These are phyloP conservation scores for Colletotrichum orchidophilum DNA, from an alignment of 2,329 filamentous ascomycete genomes.

Conservation along the genomic window DNA sequence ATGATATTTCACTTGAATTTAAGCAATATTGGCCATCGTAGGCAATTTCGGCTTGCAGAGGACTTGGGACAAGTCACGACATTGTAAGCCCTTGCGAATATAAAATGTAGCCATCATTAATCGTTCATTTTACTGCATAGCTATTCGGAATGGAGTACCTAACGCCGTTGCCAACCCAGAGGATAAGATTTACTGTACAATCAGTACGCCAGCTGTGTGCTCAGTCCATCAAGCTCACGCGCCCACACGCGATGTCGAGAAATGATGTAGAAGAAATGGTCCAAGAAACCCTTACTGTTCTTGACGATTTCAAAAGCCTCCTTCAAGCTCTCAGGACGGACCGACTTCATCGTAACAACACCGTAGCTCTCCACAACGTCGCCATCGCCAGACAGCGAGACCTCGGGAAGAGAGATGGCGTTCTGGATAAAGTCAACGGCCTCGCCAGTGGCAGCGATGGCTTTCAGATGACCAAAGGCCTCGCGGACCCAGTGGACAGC, in stretches of 20 bases:
- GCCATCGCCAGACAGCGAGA: conserved; percentile 53
- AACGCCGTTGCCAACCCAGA: too few species aligned
- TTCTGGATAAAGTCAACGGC: conserved; percentile 69
- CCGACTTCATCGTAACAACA: conserved; percentile 73
- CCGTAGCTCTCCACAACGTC: conserved; percentile 76
- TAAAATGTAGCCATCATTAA: not conserved
- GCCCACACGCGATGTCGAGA: conserved; percentile 79
- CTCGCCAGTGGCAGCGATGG: conserved; percentile 80
- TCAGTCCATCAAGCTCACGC: conserved; percentile 77
- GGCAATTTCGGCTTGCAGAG: not conserved
- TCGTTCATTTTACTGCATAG: not conserved
- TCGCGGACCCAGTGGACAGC: conserved; percentile 82
- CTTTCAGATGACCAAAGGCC: conserved; percentile 83
- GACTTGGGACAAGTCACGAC: not conserved
- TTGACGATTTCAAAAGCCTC: conserved; percentile 72
- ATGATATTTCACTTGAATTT: too few species aligned
- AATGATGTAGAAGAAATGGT: conserved; percentile 75
- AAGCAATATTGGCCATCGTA: too few species aligned
- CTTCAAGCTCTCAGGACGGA: conserved; percentile 65
- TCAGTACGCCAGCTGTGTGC: conserved; percentile 74
- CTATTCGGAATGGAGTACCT: not conserved
- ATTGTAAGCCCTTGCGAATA: not conserved
- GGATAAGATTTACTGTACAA: too few species aligned
- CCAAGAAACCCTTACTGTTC: conserved; percentile 74
- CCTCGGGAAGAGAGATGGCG: conserved; percentile 54